Base-by-base conservation (phyloP, 208 protist species). In the Crithidia expoeki region DNA sequence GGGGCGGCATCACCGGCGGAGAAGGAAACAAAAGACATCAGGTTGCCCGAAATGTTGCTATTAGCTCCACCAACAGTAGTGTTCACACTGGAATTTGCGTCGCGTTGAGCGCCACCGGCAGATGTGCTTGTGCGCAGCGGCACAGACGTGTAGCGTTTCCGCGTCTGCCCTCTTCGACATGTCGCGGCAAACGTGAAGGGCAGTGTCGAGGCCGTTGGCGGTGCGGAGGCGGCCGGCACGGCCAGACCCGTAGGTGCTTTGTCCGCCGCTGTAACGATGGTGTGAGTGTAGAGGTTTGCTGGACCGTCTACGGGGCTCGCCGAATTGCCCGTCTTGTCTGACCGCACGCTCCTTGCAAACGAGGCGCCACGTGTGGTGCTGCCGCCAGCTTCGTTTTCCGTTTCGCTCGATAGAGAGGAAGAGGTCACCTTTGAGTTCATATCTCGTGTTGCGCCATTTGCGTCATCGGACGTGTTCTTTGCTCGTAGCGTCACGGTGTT, bases 251-350 rank as follows among this genome's bases (percentile, higher is more conserved):
- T 42, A 2, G 68, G 67, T 3, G 70, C 28, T 38, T 79, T 85
- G 42, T 75, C 64, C n/a, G 67, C 46, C 30, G 56, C 53, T 16
- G 76, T 82, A 2, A 79, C 38, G 19, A 78, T 82, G 14, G 72
- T 85, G 72, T 85, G 80, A 6, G 55, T 63, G 52, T 85, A 85
- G 17, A 84, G 62, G 9, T 50, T 40, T 1, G 70, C n/a, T 2
- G 62, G 73, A 46, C 63, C 46, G 27, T 57, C 59, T 6, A 46
- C 19, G 10, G 36, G 33, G 25, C 49, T 34, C 19, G 51, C 19
- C 0, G 52, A 25, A 12, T 25, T 10, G 27, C n/a, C 40, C 14
- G 16, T 4, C 2, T 25, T 30, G 17, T 28, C 59, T 2, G 14
- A 2, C 1, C 47, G 32, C 6, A 55, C n/a, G 14, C 23, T 34